Evolutionary conservation across 225 moss, liverwort and hornwort species (phyloP).

Genomic region (Physcomitrellopsis africana): DNA sequence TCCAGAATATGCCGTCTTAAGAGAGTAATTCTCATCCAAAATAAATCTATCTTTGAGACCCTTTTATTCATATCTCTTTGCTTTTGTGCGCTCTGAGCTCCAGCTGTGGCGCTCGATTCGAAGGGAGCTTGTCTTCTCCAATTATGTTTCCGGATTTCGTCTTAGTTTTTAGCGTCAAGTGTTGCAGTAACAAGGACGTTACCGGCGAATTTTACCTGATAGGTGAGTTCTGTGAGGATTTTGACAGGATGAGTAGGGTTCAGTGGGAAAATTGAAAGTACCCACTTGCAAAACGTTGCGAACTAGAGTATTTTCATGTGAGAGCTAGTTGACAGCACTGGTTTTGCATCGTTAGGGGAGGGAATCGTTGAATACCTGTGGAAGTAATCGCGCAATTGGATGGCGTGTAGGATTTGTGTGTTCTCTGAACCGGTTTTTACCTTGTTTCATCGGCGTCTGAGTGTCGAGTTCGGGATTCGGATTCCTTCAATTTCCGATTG

Average conservation of each 20-base stretch:
- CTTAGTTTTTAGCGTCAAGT: neutral
- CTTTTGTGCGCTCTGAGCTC: no score
- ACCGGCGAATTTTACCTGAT: neutral
- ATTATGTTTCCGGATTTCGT: neutral
- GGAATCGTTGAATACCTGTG: neutral
- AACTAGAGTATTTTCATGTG: slow-evolving; percentile 19
- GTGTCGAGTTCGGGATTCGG: neutral
- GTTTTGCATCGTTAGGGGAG: neutral
- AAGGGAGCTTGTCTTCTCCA: neutral
- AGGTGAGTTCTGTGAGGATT: neutral
- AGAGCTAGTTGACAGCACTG: neutral
- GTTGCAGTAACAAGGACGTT: neutral
- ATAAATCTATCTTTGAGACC: no score
- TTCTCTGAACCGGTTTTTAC: neutral
- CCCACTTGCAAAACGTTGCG: neutral
- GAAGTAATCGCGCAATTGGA: slow-evolving; percentile 2
- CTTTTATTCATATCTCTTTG: no score
- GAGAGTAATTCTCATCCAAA: no score
- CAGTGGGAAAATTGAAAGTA: neutral
- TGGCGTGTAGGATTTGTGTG: neutral
- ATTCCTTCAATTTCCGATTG: neutral
- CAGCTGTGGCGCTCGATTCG: neutral
- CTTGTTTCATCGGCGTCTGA: neutral
- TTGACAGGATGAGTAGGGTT: slow-evolving; percentile 24
- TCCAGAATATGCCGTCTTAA: no score